These are phyloP conservation scores for Fusarium sp. DNA, from an alignment of 2,329 filamentous ascomycete genomes.

Conservation along the genomic window DNA sequence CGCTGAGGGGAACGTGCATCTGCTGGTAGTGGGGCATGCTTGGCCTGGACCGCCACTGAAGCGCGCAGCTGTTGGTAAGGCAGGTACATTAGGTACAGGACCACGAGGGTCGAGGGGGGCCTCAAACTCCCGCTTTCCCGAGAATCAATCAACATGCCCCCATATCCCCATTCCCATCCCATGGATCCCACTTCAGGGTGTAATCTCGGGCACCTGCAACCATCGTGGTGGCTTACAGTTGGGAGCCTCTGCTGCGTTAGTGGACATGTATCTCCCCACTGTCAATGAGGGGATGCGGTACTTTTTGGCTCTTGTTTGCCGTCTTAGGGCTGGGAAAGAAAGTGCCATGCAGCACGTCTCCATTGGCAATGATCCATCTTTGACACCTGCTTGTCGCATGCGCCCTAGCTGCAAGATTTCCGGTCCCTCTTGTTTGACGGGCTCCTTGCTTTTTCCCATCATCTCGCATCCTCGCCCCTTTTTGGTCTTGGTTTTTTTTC, in stretches of 20 bases:
- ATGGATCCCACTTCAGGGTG: neutral
- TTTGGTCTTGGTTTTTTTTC: neutral
- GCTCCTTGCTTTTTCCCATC: neutral
- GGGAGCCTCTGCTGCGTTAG: neutral
- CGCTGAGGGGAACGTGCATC: conserved; percentile 3
- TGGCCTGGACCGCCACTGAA: neutral
- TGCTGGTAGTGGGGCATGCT: neutral
- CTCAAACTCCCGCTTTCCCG: conserved; percentile 1
- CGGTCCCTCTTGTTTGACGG: neutral
- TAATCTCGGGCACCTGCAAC: neutral
- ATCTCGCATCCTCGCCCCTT: neutral
- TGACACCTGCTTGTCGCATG: conserved; percentile 4
- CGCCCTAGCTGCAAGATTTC: conserved; percentile 1
- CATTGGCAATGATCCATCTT: neutral
- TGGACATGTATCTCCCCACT: neutral
- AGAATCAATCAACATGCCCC: neutral
- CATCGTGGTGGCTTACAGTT: neutral
- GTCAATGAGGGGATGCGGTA: neutral
- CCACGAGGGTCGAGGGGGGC: neutral
- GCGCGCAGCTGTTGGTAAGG: neutral
- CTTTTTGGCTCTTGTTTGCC: neutral
- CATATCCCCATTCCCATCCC: neutral
- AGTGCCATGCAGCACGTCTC: neutral
- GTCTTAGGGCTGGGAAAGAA: neutral
- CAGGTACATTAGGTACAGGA: neutral